phyloP scores from a whole-genome alignment of 1,284 basidiomycete genomes.

The Limonomyces culmigenus region DNA sequence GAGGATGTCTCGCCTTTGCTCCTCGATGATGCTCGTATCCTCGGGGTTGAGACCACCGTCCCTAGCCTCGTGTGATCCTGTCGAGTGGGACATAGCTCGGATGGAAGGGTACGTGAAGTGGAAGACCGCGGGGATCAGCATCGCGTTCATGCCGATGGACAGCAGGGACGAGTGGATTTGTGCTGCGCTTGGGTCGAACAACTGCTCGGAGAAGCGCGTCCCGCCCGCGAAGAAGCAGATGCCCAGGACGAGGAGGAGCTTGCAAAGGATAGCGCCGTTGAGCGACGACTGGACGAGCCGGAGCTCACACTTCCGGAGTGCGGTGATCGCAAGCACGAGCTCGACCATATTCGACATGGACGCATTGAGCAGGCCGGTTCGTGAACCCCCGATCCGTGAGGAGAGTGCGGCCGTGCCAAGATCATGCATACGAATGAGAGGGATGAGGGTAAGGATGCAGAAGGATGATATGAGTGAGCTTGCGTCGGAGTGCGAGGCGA shows the following conservation, averaged over 20 bases:
- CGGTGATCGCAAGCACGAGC: constrained; percentile 61
- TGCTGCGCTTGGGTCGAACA: constrained; percentile 34
- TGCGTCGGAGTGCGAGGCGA: too few species aligned
- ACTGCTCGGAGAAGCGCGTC: constrained; percentile 60
- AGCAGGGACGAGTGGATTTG: constrained; percentile 74
- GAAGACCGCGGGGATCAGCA: constrained; percentile 67
- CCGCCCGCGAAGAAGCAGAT: constrained; percentile 76
- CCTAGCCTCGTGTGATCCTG: too few species aligned
- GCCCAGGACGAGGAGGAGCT: constrained; percentile 44
- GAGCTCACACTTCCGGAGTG: constrained; percentile 70
- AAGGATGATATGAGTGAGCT: too few species aligned
- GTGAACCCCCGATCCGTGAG: constrained; percentile 57
- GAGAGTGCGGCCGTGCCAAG: constrained; percentile 65
- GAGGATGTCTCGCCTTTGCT: constrained; percentile 38
- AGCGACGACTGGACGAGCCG: constrained; percentile 70
- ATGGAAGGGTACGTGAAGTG: constrained; percentile 38
- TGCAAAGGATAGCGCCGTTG: constrained; percentile 66
- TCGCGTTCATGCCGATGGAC: constrained; percentile 62
- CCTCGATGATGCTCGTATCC: constrained; percentile 4
- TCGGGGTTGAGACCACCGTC: too few species aligned
- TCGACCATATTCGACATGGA: constrained; percentile 67
- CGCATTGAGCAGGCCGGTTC: constrained; percentile 67
- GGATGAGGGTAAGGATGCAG: too few species aligned
- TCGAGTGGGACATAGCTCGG: constrained; percentile 11
- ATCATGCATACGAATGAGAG: too few species aligned